Evolutionary conservation across 23 red algal genomes (phyloP).

Genomic region (Agarophyton chilense): DNA sequence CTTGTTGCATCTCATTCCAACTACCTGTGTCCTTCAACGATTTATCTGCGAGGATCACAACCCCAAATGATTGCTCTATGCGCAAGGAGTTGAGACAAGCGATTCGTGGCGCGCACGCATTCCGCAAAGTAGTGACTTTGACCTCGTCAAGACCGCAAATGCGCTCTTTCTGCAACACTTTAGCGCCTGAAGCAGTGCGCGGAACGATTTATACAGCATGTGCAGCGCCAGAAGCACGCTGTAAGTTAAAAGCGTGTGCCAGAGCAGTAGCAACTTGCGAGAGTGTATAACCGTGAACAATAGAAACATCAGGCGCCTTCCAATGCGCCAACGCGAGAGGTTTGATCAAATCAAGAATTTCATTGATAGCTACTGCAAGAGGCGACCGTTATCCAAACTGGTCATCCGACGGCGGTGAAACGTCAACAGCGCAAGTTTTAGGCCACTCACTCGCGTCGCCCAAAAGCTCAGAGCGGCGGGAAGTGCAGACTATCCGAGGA

Average conservation of each 20-base stretch:
- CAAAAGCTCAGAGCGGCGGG: background rate
- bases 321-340: background rate
- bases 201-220: slow-evolving; percentile 10
- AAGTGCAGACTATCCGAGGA: background rate
- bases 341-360: background rate
- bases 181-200: no score
- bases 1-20: background rate
- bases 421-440: background rate
- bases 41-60: no score
- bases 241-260: slow-evolving; percentile 1
- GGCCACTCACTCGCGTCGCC: background rate
- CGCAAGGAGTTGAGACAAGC: background rate
- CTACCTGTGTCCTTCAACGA: background rate
- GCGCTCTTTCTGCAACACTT: no score
- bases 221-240: background rate
- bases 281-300: background rate
- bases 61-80: background rate
- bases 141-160: no score
- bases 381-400: slow-evolving; percentile 6
- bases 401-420: slow-evolving; percentile 13
- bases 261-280: no score
- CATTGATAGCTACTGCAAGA: background rate
- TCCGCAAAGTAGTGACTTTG: no score
- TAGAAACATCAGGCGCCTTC: background rate
- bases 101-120: background rate